Evolutionary conservation across 192 early-diverging fungal genomes (phyloP).

Genomic region (Globomyces pollinis-pini): DNA sequence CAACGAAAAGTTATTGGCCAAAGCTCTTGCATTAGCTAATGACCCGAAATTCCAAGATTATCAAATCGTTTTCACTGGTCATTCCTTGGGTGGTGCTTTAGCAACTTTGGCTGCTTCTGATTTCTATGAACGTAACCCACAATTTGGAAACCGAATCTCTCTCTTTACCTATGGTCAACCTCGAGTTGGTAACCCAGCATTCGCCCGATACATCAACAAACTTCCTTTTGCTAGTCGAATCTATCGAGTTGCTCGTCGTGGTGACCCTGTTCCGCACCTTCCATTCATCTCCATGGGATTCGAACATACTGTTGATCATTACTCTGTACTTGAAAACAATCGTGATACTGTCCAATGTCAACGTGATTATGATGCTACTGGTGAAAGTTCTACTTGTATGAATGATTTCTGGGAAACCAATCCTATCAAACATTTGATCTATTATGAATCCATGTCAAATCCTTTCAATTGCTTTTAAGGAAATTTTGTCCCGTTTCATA

Average conservation of each 20-base stretch:
- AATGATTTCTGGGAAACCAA: neutral
- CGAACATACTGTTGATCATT: neutral
- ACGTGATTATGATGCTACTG: too few species aligned
- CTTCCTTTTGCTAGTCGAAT: conserved; percentile 1
- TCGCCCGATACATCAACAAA: conserved; percentile 1
- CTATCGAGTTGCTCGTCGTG: conserved; percentile 1
- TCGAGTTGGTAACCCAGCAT: neutral
- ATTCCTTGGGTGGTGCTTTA: conserved; percentile 15
- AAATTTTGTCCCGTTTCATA: too few species aligned
- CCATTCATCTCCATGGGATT: conserved; percentile 1
- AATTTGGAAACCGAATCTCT: neutral
- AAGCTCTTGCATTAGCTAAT: neutral
- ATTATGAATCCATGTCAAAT: too few species aligned
- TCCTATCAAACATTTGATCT: neutral
- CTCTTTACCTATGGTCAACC: conserved; percentile 13
- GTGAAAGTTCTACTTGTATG: conserved; percentile 1
- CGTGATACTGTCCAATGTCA: too few species aligned
- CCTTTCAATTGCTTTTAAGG: too few species aligned
- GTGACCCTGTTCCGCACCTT: conserved; percentile 13
- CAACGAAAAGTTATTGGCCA: neutral
- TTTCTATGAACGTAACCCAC: conserved; percentile 2
- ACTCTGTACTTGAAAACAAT: too few species aligned
- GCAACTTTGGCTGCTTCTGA: conserved; percentile 8
- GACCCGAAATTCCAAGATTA: neutral
- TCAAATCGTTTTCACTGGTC: conserved; percentile 11